Percentiles rank a stretch among this genome's conserved stretches.
Conservation (phyloP, 1,139 yeast species). For the Candida neerlandica region DNA sequence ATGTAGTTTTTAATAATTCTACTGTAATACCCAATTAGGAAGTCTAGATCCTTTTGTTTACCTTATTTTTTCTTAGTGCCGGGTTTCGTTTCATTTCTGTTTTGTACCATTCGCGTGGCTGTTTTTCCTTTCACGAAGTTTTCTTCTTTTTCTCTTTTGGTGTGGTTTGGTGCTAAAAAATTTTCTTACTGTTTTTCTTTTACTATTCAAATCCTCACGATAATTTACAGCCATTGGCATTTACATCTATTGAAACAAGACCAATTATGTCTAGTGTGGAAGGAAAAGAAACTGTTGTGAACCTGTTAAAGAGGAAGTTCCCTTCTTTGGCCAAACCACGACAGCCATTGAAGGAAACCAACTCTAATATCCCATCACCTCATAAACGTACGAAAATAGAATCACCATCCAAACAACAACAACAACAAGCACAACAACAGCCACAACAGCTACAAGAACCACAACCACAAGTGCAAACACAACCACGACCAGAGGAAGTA, state of each 20-base stretch:
- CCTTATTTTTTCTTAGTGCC: neutral
- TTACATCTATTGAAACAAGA: too few relatives aligned
- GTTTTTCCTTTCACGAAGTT: neutral
- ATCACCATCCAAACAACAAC: constrained; percentile 7
- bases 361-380: constrained; percentile 46
- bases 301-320: constrained; percentile 15
- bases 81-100: too few relatives aligned
- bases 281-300: neutral
- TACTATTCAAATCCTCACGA: neutral
- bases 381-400: constrained; percentile 6
- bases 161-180: neutral
- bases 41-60: neutral
- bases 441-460: constrained; percentile 10
- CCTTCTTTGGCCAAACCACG: constrained; percentile 25
- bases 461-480: constrained; percentile 8
- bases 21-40: neutral
- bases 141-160: neutral
- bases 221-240: constrained; percentile 2
- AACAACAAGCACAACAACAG: constrained; percentile 9
- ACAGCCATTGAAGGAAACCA: constrained; percentile 46
- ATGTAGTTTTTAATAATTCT: too few relatives aligned
- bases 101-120: constrained; percentile 4
- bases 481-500: constrained; percentile 8
- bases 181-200: neutral
- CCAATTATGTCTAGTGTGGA: neutral